Evolutionary conservation across 2,329 filamentous ascomycete genomes (phyloP).

Genomic region (Exophiala dermatitidis): DNA sequence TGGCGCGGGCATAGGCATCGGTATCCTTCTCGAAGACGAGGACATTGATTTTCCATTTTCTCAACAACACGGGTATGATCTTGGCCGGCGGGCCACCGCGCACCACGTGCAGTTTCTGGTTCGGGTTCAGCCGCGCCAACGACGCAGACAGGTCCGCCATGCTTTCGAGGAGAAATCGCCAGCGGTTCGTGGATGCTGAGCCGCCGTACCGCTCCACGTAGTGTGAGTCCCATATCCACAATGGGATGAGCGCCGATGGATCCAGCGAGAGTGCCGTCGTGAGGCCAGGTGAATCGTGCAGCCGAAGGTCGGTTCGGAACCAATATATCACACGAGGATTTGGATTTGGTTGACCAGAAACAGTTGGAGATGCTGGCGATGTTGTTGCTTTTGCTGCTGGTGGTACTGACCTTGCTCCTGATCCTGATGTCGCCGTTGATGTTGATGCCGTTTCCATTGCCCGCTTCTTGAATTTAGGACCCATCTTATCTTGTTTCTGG

Average conservation of each 20-base stretch:
- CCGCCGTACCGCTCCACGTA: constrained; percentile 68
- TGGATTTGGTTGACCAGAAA: no score
- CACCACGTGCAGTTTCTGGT: constrained; percentile 64
- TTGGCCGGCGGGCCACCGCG: constrained; percentile 62
- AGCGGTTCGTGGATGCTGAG: constrained; percentile 56
- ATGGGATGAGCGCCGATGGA: constrained; percentile 61
- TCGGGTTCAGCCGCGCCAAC: constrained; percentile 62
- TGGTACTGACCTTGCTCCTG: no score
- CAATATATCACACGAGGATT: constrained; percentile 60
- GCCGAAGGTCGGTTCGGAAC: constrained; percentile 70
- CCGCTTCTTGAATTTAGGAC: no score
- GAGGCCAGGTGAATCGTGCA: constrained; percentile 70
- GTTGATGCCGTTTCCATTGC: no score
- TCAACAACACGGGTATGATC: constrained; percentile 64
- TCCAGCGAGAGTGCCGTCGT: constrained; percentile 64
- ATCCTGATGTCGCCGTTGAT: no score
- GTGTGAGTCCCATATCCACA: constrained; percentile 76
- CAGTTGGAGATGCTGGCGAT: no score
- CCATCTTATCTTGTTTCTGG: no score
- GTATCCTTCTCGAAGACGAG: constrained; percentile 74
- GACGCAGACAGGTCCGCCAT: constrained; percentile 59
- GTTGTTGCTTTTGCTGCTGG: no score
- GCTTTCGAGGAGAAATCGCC: constrained; percentile 67
- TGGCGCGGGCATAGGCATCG: constrained; percentile 60
- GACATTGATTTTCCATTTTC: constrained; percentile 66